Conservation (phyloP, 2,329 filamentous ascomycete genomes). For the Blumeriella jaapii region DNA sequence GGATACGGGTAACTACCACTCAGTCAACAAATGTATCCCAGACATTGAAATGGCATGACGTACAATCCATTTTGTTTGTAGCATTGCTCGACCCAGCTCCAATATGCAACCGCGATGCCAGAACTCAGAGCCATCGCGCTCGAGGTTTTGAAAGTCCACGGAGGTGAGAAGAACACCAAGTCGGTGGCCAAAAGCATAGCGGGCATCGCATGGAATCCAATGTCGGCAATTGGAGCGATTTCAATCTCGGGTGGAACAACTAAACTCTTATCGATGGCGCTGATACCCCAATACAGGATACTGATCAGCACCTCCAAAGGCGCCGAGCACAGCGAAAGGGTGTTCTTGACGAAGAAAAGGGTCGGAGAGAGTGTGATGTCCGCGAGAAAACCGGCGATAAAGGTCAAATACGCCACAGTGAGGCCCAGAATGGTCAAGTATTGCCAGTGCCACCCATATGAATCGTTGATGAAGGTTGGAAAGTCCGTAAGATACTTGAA, state of each 20-base stretch:
- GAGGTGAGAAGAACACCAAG: conserved; percentile 57
- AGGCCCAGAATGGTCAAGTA: conserved; percentile 68
- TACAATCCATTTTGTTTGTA: conserved; percentile 54
- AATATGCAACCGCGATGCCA: conserved; percentile 54
- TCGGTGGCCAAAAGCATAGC: conserved; percentile 53
- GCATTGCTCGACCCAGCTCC: conserved; percentile 68
- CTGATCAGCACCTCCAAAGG: conserved; percentile 62
- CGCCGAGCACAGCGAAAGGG: conserved; percentile 50
- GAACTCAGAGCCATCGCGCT: conserved; percentile 47
- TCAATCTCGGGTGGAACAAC: conserved; percentile 43
- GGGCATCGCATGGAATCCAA: conserved; percentile 56
- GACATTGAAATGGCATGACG: conserved; percentile 23
- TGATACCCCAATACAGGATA: conserved; percentile 62
- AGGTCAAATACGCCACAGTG: conserved; percentile 47
- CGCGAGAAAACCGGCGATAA: conserved; percentile 48
- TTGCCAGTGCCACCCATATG: conserved; percentile 41
- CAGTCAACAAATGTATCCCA: conserved; percentile 5
- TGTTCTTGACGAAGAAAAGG: conserved; percentile 59
- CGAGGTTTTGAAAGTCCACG: conserved; percentile 55
- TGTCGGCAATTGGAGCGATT: conserved; percentile 44
- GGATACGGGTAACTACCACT: conserved; percentile 71
- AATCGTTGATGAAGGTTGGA: conserved; percentile 40
- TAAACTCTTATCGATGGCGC: conserved; percentile 39
- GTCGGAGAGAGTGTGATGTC: conserved; percentile 46
- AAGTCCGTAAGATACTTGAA: conserved; percentile 40